Base-by-base conservation (phyloP, 192 early-diverging fungal genomes). In the Umbelopsis vinacea region DNA sequence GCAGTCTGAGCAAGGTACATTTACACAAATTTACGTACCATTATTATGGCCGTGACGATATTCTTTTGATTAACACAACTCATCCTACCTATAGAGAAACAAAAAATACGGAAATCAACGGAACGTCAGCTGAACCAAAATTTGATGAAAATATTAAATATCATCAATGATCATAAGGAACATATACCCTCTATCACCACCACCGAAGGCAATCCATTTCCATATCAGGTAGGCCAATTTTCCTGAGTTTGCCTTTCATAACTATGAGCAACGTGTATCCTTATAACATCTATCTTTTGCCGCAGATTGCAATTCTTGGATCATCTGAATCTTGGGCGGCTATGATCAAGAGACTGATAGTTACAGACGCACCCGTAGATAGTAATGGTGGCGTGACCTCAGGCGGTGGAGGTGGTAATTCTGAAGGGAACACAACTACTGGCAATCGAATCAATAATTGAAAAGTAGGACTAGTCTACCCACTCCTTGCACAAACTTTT, bases 111-210 rank as follows among this genome's bases (percentile, higher is more conserved):
- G 26, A 83, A 83, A 57, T 72, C 76, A 46, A 79, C 80, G 72
- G 80, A 83, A 45, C 75, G 76, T 52, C 80, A 86, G 46, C 52
- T 89, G 17, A 75, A 75, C 26, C 75, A 81, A 24, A 77, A 83
- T 21, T 73, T 89, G 21, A 68, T 84, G 4, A 82, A 70, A 19
- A 86, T 89, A 53, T 74, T 89, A 35, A 74, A 77, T n/a, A 82
- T 83, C 29, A 85, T 85, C 11, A 88, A 87, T 71, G 88, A 89
- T 40, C 79, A 85, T 63, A 89, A 89, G 66, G 88, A 89, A 52
- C 88, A 89, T 67, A 89, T 89, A 66, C 88, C 88, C 24, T 83
- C 88, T 6, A 89, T 89, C 54, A 89, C 88, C 21, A 84, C 79
- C 11, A 83, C 78, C 26, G 84, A 87, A 38, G 81, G 79, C 3